These are phyloP conservation scores for Aspergillus ibericus DNA, from an alignment of 2,329 filamentous ascomycete species.

Conservation along the genomic window DNA sequence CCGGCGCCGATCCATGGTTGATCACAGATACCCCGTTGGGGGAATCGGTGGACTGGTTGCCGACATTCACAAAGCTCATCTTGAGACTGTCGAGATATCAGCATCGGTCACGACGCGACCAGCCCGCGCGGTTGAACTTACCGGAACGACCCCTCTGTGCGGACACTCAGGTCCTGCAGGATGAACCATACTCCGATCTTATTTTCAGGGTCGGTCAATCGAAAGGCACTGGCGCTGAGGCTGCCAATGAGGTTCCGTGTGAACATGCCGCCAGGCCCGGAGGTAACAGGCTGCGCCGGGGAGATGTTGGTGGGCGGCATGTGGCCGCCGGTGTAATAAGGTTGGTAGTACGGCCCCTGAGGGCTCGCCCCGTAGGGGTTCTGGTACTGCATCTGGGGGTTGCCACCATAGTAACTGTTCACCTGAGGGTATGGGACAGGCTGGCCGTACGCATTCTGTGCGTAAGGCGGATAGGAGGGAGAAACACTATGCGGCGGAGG, in stretches of 20 bases:
- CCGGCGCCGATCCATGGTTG: constrained; percentile 74
- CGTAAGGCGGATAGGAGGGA: constrained; percentile 38
- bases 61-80: constrained; percentile 83
- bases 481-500: constrained; percentile 42
- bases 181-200: constrained; percentile 96
- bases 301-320: constrained; percentile 39
- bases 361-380: constrained; percentile 34
- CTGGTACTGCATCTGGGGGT: constrained; percentile 35
- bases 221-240: constrained; percentile 82
- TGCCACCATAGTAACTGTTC: constrained; percentile 38
- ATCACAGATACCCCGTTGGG: constrained; percentile 52
- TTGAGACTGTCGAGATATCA: constrained; percentile 52
- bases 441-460: constrained; percentile 44
- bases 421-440: constrained; percentile 38
- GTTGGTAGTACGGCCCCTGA: constrained; percentile 33
- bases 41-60: constrained; percentile 45
- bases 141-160: constrained; percentile 90
- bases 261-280: constrained; percentile 76
- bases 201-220: constrained; percentile 73
- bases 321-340: constrained; percentile 34
- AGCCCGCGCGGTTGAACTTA: constrained; percentile 42
- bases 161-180: constrained; percentile 88
- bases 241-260: constrained; percentile 94
- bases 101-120: not conserved
- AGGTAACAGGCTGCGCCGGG: constrained; percentile 35